Base-by-base conservation (phyloP, 2,329 filamentous ascomycete species). In the Phyllachora maydis region DNA sequence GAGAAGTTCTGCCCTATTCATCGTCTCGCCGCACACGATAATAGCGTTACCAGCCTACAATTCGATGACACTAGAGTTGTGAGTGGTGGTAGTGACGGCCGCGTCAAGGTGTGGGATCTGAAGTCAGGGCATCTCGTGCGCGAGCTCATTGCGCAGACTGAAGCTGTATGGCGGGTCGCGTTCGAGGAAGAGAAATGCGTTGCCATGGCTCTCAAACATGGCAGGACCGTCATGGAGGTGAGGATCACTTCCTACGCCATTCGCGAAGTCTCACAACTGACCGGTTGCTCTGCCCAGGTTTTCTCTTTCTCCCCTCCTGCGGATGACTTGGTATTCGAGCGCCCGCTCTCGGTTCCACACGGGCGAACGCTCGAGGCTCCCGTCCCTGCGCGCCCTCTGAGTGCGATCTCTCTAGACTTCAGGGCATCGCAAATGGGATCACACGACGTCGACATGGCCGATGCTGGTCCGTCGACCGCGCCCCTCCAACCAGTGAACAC, bases 151-250 rank as follows among this genome's bases (percentile, higher is more conserved):
- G 71, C 75, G 11, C 82, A 85, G 25, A 81, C 85, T 1, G 85
- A 98, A 41, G 83, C 85, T 10, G 88, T 98, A 1, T 98, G 88
- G 88, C 66, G 88, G 29, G 85, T 98, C 16, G 88, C 90, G 0
- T 98, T 98, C 44, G 88, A 98, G 42, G 85, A 92, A 34, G 88
- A 98, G 49, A 95, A 93, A 47, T 91, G 85, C 28, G 85, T 98
- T 15, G 85, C 92, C 16, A 77, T 98, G 59, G 88, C 88, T 6
- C 74, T 81, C 37, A 65, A 85, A 29, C 68, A 68, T 24, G 73
- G 71, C 26, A 70, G 83, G 31, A 95, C 90, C 0, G 76, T 95
- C 31, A 98, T 98, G 88, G 88, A 98, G 71, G 85, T 90, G 52
- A 54, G 71, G 46, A 22, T 16, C 16, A 14, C 21, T 9, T 18